These are phyloP conservation scores for Colletotrichum nymphaeae DNA, from an alignment of 2,329 filamentous ascomycete species.

Conservation along the genomic window DNA sequence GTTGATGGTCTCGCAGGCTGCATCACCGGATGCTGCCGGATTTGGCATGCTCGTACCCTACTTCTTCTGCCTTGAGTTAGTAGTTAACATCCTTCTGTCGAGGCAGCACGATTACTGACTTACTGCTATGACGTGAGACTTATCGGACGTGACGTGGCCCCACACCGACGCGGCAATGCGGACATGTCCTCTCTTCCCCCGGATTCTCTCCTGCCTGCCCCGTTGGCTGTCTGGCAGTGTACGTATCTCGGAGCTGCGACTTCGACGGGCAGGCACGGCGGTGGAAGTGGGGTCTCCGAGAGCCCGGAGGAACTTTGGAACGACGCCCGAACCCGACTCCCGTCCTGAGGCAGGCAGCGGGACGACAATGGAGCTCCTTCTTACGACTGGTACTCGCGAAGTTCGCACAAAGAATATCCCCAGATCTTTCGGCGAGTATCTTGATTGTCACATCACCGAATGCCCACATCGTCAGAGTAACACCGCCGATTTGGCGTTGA, in stretches of 20 bases:
- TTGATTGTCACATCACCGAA: not conserved
- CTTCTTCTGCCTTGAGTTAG: not conserved
- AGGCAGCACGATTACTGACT: not conserved
- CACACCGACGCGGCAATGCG: not conserved
- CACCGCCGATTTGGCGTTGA: not conserved
- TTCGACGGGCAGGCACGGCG: not conserved
- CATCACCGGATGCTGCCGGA: not conserved
- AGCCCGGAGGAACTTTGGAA: not conserved
- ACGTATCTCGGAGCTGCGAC: not conserved
- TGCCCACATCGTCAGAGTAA: not conserved
- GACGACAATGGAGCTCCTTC: not conserved
- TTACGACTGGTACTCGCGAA: no score
- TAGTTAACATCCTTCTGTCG: not conserved
- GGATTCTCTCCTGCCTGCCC: not conserved
- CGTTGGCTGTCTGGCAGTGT: not conserved
- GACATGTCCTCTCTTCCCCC: not conserved
- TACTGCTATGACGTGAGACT: no score
- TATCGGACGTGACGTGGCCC: not conserved
- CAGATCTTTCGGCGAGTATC: fast-evolving
- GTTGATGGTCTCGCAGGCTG: not conserved
- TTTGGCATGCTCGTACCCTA: no score
- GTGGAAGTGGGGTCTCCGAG: not conserved
- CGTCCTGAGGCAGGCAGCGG: not conserved
- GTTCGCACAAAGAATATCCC: not conserved
- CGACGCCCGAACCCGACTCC: not conserved